Base-by-base conservation (phyloP, 345 rosid genomes). In the Trapa incisa region DNA sequence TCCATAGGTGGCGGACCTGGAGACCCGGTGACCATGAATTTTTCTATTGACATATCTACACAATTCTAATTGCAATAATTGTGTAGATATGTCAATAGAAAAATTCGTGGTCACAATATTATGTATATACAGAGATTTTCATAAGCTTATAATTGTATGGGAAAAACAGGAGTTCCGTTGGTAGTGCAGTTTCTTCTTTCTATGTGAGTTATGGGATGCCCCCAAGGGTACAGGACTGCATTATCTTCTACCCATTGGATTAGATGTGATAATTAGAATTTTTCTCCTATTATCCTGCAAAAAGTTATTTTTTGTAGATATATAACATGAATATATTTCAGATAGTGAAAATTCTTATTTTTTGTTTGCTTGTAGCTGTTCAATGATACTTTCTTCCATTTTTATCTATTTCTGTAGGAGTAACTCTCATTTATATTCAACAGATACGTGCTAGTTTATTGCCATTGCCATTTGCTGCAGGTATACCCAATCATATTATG, bases 401-500 rank as follows among this genome's bases (percentile, higher is more conserved):
- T n/a, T 61, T 14, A 3, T 13, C 6, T 61, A 54, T 52, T 39
- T n/a, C 47, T 36, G 39, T 52, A 6, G 56, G 58, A 48, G 32
- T 29, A 47, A 42, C 50, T 33, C 56, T 68, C 58, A 7, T 75
- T 73, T 48, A 37, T 75, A 69, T 68, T 67, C 68, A 56, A 62
- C 84, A 91, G 96, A 82, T 91, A 60, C 91, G 79, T 37, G 67
- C 72, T 69, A 65, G 82, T 74, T 83, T 88, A 66, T 73, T 85
- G 78, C 97, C 97, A 0, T 65, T 83, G 66, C 82, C 84, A 90
- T 86, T 78, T 84, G 82, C 77, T 71, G 80, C 88, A 71, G 97
- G 97, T 91, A 79, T 66, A 76, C 53, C 69, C 14, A 50, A 22
- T 72, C 50, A 61, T 47, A 61, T 58, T 61, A 70, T 41, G 43